Evolutionary conservation across 2,329 filamentous ascomycete genomes (phyloP), one percentile per base, ranked within the genome.

Genomic region (Neofusicoccum sp.): DNA sequence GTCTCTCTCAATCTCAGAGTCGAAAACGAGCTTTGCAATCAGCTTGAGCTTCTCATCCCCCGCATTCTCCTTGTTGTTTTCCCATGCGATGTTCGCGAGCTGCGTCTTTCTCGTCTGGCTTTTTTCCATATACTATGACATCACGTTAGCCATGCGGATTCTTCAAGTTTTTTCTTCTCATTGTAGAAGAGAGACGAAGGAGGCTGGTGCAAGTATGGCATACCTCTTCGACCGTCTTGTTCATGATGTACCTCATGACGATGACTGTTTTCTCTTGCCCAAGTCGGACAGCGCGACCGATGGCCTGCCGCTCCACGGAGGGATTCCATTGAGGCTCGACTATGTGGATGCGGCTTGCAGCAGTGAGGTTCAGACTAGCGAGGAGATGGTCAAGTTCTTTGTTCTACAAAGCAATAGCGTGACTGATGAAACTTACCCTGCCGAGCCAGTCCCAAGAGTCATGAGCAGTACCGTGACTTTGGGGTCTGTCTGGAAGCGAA

Each of bases 241-340:
- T 59, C 64, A 69, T 70, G 26, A 68, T 61, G 49, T 70, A 72
- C 34, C 69, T 63, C 5, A 69, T 61, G 14, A 67, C 64, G 1
- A 62, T 69, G 1, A 71, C 67, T 6, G 61, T n/a, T 1, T 51
- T 59, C 28, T 57, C 62, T 20, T 73, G 70, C 1, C 69, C 68
- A 7, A 71, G 40, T 38, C 70, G 61, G 16, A 67, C 58, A 0
- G 65, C 60, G 4, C 69, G 62, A n/a, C 61, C 65, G 2, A 73
- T 62, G 16, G 69, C 69, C 47, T 72, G 69, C 3, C 61, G 63
- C 57, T 71, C 69, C 8, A 71, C 64, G 9, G 66, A 68, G 9
- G 70, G 68, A 47, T 70, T 71, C 68, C 70, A 71, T 43, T 72
- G 69, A 24, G 69, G 70, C 43, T 72, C 68, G 6, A 72, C 7